Conservation (phyloP, 148 eudicot genomes). For the Mesembryanthemum crystallinum region DNA sequence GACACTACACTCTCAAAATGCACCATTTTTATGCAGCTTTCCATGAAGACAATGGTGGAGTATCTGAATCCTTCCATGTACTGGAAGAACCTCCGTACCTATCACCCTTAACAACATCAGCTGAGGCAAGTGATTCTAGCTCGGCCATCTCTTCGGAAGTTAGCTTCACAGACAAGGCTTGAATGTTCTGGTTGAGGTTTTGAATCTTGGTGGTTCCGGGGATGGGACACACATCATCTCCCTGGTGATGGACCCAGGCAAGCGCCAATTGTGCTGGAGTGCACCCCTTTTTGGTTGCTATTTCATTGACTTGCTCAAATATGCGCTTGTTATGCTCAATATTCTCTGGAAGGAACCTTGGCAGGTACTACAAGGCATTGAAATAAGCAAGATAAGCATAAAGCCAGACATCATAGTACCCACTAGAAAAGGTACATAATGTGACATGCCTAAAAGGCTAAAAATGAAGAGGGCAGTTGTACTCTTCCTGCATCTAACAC, state of each 20-base stretch:
- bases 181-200: constrained; percentile 39
- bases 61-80: constrained; percentile 34
- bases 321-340: constrained; percentile 37
- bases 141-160: constrained; percentile 36
- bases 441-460: too few relatives aligned
- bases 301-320: constrained; percentile 33
- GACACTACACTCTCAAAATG: not conserved
- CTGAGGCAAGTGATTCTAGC: constrained; percentile 33
- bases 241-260: constrained; percentile 46
- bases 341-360: constrained; percentile 40
- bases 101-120: constrained; percentile 33
- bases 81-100: not conserved
- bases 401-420: too few relatives aligned
- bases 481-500: too few relatives aligned
- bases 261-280: constrained; percentile 40
- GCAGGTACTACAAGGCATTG: constrained; percentile 4
- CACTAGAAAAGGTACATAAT: too few relatives aligned
- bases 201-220: constrained; percentile 47
- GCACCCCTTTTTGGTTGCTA: constrained; percentile 37
- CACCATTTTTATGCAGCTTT: not conserved
- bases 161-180: constrained; percentile 33
- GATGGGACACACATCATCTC: constrained; percentile 39
- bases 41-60: constrained; percentile 42
- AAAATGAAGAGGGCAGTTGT: too few relatives aligned
- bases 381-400: not conserved